Evolutionary conservation across 768 basidiomycete species (phyloP).

Genomic region (Albatrellus ellisii): DNA sequence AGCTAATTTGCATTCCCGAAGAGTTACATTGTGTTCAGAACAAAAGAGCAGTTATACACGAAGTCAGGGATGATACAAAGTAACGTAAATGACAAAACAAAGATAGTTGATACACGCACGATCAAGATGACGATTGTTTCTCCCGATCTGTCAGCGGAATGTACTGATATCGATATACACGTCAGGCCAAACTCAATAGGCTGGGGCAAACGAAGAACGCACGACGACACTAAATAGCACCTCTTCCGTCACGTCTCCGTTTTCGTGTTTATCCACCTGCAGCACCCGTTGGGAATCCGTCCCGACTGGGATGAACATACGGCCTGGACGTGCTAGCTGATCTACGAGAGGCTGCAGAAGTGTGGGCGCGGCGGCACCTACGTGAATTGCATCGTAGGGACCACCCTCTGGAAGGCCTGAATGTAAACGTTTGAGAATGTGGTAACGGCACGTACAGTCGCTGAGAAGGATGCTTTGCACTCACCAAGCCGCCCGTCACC

Average conservation of each 20-base stretch:
- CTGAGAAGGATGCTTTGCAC: constrained; percentile 6
- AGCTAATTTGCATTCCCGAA: too few relatives aligned
- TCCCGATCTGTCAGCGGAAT: background rate
- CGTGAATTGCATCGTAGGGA: constrained; percentile 62
- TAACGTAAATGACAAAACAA: too few relatives aligned
- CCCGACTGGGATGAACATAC: constrained; percentile 93
- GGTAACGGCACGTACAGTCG: background rate
- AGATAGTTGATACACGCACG: too few relatives aligned
- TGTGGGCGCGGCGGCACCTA: constrained; percentile 79
- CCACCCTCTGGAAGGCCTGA: constrained; percentile 15
- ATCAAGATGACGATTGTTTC: too few relatives aligned
- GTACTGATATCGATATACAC: background rate
- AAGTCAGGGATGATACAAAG: too few relatives aligned
- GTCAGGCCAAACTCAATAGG: background rate
- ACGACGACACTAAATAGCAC: constrained; percentile 77
- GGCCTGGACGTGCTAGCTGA: constrained; percentile 62
- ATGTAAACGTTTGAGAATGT: background rate
- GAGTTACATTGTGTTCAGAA: too few relatives aligned
- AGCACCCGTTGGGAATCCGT: constrained; percentile 40
- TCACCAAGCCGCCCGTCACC: constrained; percentile 77
- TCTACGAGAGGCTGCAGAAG: constrained; percentile 62
- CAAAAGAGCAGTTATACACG: too few relatives aligned
- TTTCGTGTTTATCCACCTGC: constrained; percentile 65
- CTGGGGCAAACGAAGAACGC: constrained; percentile 18
- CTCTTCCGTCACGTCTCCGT: constrained; percentile 51